phyloP scores from a whole-genome alignment of 345 rosid genomes.

The Xanthoceras sorbifolium region DNA sequence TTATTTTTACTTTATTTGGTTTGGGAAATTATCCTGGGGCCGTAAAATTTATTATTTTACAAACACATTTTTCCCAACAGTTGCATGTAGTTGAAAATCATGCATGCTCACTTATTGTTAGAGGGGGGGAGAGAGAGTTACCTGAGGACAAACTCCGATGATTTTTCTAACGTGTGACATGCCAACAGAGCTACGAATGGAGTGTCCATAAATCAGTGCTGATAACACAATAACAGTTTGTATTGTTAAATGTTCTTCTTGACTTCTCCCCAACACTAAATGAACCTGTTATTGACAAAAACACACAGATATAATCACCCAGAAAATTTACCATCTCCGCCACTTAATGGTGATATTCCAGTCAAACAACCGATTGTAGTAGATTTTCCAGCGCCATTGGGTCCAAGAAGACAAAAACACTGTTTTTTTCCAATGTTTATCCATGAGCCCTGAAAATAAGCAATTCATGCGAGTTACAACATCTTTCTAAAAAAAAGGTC shows the following conservation, averaged over 20 bases:
- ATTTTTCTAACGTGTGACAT: conserved; percentile 76
- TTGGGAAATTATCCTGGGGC: too few species aligned
- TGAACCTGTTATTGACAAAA: background rate
- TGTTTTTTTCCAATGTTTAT: conserved; percentile 79
- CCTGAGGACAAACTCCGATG: conserved; percentile 97
- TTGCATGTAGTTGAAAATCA: conserved; percentile 1
- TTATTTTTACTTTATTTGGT: too few species aligned
- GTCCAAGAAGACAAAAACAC: conserved; percentile 91
- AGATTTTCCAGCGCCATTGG: conserved; percentile 95
- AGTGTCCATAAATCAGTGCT: conserved; percentile 76
- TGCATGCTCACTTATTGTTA: background rate
- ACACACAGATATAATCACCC: background rate
- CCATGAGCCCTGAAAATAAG: conserved; percentile 62
- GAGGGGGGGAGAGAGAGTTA: conserved; percentile 17
- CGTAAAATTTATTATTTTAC: too few species aligned
- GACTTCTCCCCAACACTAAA: background rate
- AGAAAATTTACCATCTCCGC: conserved; percentile 69
- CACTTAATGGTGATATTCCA: conserved; percentile 74
- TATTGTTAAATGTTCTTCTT: background rate
- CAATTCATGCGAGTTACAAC: too few species aligned
- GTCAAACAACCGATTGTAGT: conserved; percentile 81
- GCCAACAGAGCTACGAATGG: conserved; percentile 73
- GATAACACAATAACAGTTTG: conserved; percentile 21
- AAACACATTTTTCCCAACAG: too few species aligned
- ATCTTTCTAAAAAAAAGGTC: too few species aligned